Evolutionary conservation across 306 rosid genomes (phyloP).

Genomic region (Corylus americana): DNA sequence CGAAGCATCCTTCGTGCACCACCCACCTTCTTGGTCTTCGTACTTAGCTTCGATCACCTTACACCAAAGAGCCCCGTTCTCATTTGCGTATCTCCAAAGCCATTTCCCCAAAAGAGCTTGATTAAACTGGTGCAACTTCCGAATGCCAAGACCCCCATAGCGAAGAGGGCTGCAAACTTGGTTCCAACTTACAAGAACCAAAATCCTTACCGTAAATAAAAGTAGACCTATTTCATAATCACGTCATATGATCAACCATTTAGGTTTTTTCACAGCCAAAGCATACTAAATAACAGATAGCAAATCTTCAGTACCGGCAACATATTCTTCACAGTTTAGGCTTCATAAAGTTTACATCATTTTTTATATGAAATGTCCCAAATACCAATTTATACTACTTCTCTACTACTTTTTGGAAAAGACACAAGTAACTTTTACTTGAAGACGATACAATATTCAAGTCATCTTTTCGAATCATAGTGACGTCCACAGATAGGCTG

Average conservation of each 20-base stretch:
- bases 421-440: not conserved
- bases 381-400: not conserved
- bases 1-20: no score
- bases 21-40: no score
- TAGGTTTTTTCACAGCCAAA: not conserved
- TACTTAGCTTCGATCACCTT: no score
- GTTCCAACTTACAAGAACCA: no score
- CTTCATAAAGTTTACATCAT: not conserved
- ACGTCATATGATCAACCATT: not conserved
- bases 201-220: not conserved
- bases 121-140: no score
- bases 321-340: not conserved
- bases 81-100: no score
- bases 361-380: not conserved
- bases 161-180: no score
- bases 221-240: not conserved
- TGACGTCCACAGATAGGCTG: not conserved
- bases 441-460: not conserved
- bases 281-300: not conserved
- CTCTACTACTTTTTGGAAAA: not conserved
- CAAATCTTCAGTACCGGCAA: not conserved
- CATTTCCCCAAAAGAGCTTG: no score
- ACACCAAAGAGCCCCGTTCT: no score
- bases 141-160: no score
- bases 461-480: not conserved